These are phyloP conservation scores for Cordyceps fumosorosea DNA, from an alignment of 2,329 filamentous ascomycete genomes.

Conservation along the genomic window DNA sequence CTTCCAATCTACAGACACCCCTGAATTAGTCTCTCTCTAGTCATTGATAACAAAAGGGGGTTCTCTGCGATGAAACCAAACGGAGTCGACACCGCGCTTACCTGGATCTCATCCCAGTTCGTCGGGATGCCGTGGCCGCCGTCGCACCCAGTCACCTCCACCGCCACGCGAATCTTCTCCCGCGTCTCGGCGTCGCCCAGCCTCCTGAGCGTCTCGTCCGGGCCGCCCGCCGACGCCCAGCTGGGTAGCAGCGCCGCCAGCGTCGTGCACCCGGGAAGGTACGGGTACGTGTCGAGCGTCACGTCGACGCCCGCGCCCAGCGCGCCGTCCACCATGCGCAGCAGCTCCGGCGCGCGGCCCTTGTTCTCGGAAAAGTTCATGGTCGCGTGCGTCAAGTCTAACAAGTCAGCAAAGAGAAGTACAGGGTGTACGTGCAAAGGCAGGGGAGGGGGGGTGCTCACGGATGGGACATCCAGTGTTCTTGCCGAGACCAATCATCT, in stretches of 20 bases:
- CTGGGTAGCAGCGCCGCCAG: constrained; percentile 19
- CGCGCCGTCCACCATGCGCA: constrained; percentile 19
- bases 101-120: constrained; percentile 22
- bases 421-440: too few species aligned
- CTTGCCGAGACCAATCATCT: constrained; percentile 20
- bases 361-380: constrained; percentile 21
- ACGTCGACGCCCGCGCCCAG: constrained; percentile 18
- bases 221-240: constrained; percentile 20
- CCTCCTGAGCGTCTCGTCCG: constrained; percentile 17
- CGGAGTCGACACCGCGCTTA: not conserved
- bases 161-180: constrained; percentile 19
- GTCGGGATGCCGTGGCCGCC: constrained; percentile 22
- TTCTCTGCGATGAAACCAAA: too few species aligned
- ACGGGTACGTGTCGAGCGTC: constrained; percentile 21
- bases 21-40: not conserved
- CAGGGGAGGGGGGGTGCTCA: constrained; percentile 6
- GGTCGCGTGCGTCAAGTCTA: constrained; percentile 20
- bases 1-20: constrained; percentile 14
- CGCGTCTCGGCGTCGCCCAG: constrained; percentile 16
- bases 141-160: constrained; percentile 21
- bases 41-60: too few species aligned
- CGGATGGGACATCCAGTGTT: constrained; percentile 20
- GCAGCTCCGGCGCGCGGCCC: constrained; percentile 17
- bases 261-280: constrained; percentile 20
- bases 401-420: not conserved